Evolutionary conservation across 139 green algal species (phyloP).

Genomic region (Chlorella vulgaris): DNA sequence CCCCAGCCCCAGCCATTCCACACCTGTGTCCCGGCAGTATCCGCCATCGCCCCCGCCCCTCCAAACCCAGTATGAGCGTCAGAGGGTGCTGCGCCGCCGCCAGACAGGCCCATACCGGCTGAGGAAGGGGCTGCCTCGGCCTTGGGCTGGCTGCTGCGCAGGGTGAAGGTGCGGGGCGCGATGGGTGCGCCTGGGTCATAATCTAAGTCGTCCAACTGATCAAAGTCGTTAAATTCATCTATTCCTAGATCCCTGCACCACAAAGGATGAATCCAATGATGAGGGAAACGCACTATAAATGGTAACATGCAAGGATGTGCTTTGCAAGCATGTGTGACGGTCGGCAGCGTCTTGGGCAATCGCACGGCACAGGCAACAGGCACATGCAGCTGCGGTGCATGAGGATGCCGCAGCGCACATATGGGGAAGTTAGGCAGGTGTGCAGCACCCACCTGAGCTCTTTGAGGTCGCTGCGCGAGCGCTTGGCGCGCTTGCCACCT

Average conservation of each 20-base stretch:
- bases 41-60: neutral
- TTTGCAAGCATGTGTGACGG: no score
- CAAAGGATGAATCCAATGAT: neutral
- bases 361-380: neutral
- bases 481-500: neutral
- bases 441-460: slow-evolving; percentile 12
- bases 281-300: neutral
- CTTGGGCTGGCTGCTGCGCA: slow-evolving; percentile 7
- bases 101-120: slow-evolving; percentile 8
- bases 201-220: slow-evolving; percentile 7
- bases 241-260: slow-evolving; percentile 13
- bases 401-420: no score
- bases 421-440: no score
- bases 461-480: slow-evolving; percentile 1
- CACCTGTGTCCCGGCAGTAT: slow-evolving; percentile 20
- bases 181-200: neutral
- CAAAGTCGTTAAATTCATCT: neutral
- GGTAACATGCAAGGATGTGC: neutral
- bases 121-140: neutral
- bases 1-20: neutral
- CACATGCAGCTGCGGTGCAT: no score
- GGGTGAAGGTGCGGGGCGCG: slow-evolving; percentile 12
- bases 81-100: neutral
- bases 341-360: no score
- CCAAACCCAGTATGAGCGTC: slow-evolving; percentile 1